Conservation (phyloP, 805 yeast genomes). For the Lipomyces starkeyi region DNA sequence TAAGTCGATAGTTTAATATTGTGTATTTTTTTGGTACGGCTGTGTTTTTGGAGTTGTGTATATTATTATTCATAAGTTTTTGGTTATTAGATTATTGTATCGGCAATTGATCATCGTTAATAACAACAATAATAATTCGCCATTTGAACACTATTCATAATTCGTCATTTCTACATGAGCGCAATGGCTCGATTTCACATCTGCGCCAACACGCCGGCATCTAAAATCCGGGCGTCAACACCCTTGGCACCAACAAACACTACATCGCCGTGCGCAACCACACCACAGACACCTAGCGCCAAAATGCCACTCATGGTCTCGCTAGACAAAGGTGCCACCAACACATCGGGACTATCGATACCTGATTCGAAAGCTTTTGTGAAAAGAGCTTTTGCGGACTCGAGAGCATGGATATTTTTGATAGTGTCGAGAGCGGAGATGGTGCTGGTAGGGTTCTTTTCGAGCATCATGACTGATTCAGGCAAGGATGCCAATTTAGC, state of each 20-base stretch:
- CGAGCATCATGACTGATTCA: conserved; percentile 23
- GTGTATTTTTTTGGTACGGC: neutral
- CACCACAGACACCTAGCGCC: conserved; percentile 24
- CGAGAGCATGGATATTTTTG: conserved; percentile 22
- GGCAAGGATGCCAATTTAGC: conserved; percentile 21
- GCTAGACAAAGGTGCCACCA: conserved; percentile 15
- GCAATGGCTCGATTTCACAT: neutral
- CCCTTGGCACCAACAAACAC: conserved; percentile 29
- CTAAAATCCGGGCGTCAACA: conserved; percentile 28
- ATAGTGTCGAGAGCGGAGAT: conserved; percentile 27
- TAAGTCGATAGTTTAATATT: neutral
- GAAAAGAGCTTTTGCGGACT: conserved; percentile 17
- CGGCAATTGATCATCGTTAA: neutral
- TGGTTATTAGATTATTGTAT: neutral
- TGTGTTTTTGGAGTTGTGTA: neutral
- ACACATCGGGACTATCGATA: conserved; percentile 33
- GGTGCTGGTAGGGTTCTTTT: conserved; percentile 5
- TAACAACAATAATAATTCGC: neutral
- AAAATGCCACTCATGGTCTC: conserved; percentile 19
- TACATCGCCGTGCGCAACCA: conserved; percentile 16
- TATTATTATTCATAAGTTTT: neutral
- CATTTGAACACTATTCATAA: too few relatives aligned
- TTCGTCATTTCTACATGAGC: neutral
- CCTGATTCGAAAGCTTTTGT: conserved; percentile 26
- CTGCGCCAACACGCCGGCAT: conserved; percentile 20